Conservation (phyloP, 169 alveolate genomes). For the Perkinsus olseni region DNA sequence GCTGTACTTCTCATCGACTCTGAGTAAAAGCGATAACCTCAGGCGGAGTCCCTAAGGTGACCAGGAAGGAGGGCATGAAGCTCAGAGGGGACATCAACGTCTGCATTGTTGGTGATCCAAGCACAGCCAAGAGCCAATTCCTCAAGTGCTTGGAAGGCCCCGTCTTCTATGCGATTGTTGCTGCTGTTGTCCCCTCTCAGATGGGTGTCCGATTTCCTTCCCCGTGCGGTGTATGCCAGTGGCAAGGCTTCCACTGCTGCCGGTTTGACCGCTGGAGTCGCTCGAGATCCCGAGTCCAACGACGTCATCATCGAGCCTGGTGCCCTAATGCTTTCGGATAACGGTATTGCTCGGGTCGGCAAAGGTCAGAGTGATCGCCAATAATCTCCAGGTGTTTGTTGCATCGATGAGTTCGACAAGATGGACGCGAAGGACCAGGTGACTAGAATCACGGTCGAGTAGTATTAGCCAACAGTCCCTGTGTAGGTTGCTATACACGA, state of each 20-base stretch:
- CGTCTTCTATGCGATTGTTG: constrained; percentile 26
- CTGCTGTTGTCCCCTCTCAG: neutral
- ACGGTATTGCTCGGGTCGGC: constrained; percentile 53
- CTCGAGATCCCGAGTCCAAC: constrained; percentile 91
- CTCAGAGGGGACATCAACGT: constrained; percentile 91
- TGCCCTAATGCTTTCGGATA: constrained; percentile 94
- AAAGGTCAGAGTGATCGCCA: neutral
- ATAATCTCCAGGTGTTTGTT: constrained; percentile 52
- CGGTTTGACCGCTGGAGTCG: constrained; percentile 95
- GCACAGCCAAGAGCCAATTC: constrained; percentile 94
- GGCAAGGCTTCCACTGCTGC: constrained; percentile 96
- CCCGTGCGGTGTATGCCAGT: constrained; percentile 87
- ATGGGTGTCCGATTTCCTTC: constrained; percentile 21
- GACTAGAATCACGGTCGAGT: neutral
- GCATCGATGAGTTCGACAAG: constrained; percentile 95
- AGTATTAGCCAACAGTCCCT: no score
- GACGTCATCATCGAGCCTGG: constrained; percentile 95
- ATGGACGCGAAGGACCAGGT: constrained; percentile 84
- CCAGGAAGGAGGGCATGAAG: constrained; percentile 16
- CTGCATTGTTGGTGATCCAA: constrained; percentile 96
- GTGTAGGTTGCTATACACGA: constrained; percentile 94
- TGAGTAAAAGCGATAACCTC: neutral
- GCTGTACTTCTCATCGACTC: neutral
- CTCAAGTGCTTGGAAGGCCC: constrained; percentile 80
- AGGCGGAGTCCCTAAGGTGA: neutral